Percentiles rank a stretch among this genome's conserved stretches.
phyloP scores from a whole-genome alignment of 2,329 filamentous ascomycete genomes.

The Rutstroemia sydowiana region DNA sequence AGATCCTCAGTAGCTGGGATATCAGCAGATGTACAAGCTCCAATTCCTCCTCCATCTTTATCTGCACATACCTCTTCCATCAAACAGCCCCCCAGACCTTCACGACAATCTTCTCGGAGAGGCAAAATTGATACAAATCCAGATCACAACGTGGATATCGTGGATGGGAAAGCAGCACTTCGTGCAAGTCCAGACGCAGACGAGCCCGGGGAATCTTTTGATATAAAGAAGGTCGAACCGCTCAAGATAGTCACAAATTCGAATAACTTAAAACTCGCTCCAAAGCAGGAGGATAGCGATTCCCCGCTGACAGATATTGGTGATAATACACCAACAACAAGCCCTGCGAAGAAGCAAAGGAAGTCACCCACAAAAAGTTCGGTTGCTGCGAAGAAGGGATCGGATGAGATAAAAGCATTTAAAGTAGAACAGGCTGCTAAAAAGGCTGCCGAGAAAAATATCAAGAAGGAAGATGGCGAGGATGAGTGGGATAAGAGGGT shows the following conservation, averaged over 20 bases:
- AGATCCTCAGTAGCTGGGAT: constrained; percentile 18
- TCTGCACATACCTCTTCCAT: not conserved
- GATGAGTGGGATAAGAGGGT: constrained; percentile 24
- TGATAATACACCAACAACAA: not conserved
- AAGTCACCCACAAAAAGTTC: constrained; percentile 27
- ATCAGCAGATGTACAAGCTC: not conserved
- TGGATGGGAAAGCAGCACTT: constrained; percentile 27
- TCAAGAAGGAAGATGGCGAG: constrained; percentile 23
- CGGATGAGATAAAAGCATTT: constrained; percentile 29
- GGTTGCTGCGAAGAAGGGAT: constrained; percentile 27
- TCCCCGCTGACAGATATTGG: constrained; percentile 19
- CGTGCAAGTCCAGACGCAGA: constrained; percentile 28
- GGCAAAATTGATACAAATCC: constrained; percentile 26
- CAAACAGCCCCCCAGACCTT: constrained; percentile 14
- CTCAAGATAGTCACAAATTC: constrained; percentile 7
- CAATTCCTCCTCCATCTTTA: constrained; percentile 12
- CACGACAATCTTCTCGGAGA: constrained; percentile 18
- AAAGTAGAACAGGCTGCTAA: constrained; percentile 27
- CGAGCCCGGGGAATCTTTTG: constrained; percentile 23
- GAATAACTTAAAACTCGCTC: constrained; percentile 8
- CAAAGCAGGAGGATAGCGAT: constrained; percentile 17
- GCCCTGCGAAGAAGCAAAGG: constrained; percentile 22
- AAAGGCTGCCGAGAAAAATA: constrained; percentile 19
- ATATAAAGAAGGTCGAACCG: constrained; percentile 15
- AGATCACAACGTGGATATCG: constrained; percentile 25